Evolutionary conservation across 768 basidiomycete genomes (phyloP), one percentile per base, ranked within the genome.

Genomic region (Lyophyllum decastes): DNA sequence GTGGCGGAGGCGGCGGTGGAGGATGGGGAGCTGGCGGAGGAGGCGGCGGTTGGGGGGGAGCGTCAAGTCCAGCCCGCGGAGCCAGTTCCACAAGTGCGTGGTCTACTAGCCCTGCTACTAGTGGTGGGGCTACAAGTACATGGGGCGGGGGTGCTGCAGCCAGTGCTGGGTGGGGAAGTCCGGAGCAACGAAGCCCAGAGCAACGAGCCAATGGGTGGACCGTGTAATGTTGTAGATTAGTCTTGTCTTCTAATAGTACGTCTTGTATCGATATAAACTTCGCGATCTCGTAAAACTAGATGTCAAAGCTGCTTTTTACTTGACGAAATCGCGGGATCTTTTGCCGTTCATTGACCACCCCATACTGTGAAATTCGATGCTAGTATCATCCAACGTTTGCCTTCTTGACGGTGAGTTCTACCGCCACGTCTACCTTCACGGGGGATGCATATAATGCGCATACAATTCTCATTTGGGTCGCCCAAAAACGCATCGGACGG

Each of bases 161-260:
- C 57, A 49, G 67, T 58, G 64, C 69, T 56, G 85, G 85, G 11
- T 85, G 78, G 83, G 74, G 71, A 52, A 85, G 78, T 64, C 78
- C 81, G 34, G n/a, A n/a, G n/a, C n/a, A n/a, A n/a, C n/a, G n/a
- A n/a, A 30, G 30, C 30, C 30, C 30, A 30, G 74, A 61, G 35
- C 81, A 70, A 54, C 81, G 79, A 52, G 65, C 81, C 17, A 81
- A 81, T 62, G 85, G 85, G 17, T 87, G 85, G 85, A 83, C 78
- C 57, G 71, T 76, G 26, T 81, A 58, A 47, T 47, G 14, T 47
- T 47, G 46, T 47, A 47, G 24, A 25, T 16, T 12, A 12, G 25
- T 14, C 21, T 22, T 30, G 8, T 38, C 35, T 24, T 19, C 44
- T 45, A 2, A 22, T 22, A 45, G 22, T 22, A 45, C 8, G 24